Evolutionary conservation across 2,329 filamentous ascomycete genomes (phyloP), one percentile per base, ranked within the genome.

Genomic region (Colletotrichum musae): DNA sequence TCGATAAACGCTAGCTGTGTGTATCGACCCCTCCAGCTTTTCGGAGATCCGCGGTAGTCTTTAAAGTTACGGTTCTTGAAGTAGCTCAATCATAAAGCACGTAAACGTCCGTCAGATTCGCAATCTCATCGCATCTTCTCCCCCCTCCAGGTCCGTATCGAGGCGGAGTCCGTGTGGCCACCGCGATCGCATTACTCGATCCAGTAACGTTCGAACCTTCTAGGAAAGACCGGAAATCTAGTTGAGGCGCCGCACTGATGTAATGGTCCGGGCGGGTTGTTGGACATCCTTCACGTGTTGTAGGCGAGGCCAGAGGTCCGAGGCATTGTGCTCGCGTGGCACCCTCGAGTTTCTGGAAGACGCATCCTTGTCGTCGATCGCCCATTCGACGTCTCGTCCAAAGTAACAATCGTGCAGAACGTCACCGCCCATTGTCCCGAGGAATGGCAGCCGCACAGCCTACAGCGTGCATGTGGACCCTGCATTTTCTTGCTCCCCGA

Each of bases 351-450:
- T 32, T 54, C 39, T 45, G 18, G 16, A 28, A 53, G 39, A 21
- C 21, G 21, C 50, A 54, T 62, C 59, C 59, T 39, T 39, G 59
- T 54, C 39, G 50, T 12, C 50, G 59, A 62, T 62, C 50, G 59
- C 24, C 59, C 39, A 47, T 62, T 54, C 24, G 50, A 62, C 59
- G 59, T 62, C 59, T 62, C 50, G 59, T 62, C 59, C 45, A 62
- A 62, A 54, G 59, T 52, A 52, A 24, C 45, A 21, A 52, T 18
- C 45, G 43, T 32, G 24, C 59, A 15, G 18, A 36, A 21, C 39
- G n/a, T 62, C 48, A 61, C 48, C 24, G 47, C 12, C 18, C n/a
- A 15, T 45, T 15, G 21, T 51, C 32, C 18, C 32, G 10, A 16
- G 50, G 48, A 21, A 6, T 28, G 36, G 36, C 32, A 32, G 48